Percentiles rank a stretch among this genome's conserved stretches.
Evolutionary conservation across 192 early-diverging fungal species (phyloP).

Genomic region (Entomortierella beljakovae): DNA sequence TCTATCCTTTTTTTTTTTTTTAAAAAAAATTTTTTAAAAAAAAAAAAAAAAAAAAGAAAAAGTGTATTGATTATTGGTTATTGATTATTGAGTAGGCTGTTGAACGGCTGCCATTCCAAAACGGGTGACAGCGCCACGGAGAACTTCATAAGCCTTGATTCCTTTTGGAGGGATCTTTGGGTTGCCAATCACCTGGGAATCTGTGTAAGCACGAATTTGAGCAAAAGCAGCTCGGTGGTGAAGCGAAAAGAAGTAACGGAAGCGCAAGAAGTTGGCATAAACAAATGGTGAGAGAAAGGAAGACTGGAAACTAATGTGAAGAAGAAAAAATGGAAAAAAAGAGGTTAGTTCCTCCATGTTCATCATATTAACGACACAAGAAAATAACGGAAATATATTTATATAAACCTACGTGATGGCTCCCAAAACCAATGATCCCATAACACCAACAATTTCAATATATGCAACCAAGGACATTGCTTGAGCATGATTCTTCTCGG

Average conservation of each 20-base stretch:
- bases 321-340: slow-evolving; percentile 47
- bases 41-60: too few species aligned
- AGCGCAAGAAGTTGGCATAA: slow-evolving; percentile 78
- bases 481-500: slow-evolving; percentile 68
- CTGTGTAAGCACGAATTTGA: slow-evolving; percentile 44
- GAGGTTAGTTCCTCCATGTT: neutral
- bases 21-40: neutral
- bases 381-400: neutral
- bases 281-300: slow-evolving; percentile 68
- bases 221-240: slow-evolving; percentile 60
- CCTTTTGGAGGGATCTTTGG: slow-evolving; percentile 59
- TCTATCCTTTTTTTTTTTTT: neutral
- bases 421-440: slow-evolving; percentile 67
- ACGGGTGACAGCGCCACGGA: slow-evolving; percentile 41
- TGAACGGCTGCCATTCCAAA: slow-evolving; percentile 53
- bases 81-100: slow-evolving; percentile 18
- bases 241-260: slow-evolving; percentile 74
- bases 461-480: slow-evolving; percentile 75
- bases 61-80: too few species aligned
- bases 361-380: neutral
- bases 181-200: slow-evolving; percentile 54
- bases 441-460: slow-evolving; percentile 77
- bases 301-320: slow-evolving; percentile 56
- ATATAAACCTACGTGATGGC: slow-evolving; percentile 58
- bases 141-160: slow-evolving; percentile 52